Evolutionary conservation across 2,329 filamentous ascomycete genomes (phyloP), one percentile per base, ranked within the genome.

Genomic region (Pseudocercospora vitis): DNA sequence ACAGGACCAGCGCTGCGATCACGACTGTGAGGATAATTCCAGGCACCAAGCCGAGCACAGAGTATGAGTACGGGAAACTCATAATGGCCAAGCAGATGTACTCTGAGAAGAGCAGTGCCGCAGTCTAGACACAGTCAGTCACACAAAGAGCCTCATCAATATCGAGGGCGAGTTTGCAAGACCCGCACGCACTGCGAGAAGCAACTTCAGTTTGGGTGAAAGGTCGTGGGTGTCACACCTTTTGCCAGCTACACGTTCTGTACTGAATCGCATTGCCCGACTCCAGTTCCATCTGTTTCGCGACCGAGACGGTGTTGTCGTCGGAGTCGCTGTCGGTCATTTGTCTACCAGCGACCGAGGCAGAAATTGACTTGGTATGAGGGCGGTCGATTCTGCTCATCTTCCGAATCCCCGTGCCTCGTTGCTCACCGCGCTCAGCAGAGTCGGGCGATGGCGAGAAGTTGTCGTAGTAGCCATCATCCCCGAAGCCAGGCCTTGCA

Each of bases 21-120:
- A 92, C 81, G 1, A 88, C 78, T 0, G 91, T 96, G 68, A 95
- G 69, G 57, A 96, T 92, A 50, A 96, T 71, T 19, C 88, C 91
- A 0, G 91, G 91, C 0, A 96, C 89, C 12, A 96, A 80, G 6
- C 91, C 91, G 6, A 96, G 81, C 23, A 92, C 76, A 37, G 89
- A 89, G 72, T 96, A 96, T 0, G 90, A 95, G 81, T 88, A 95
- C 0, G 91, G 91, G 63, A 96, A 96, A 47, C 89, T 95, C 91
- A 96, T 96, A 68, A 96, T 96, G 18, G 82, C 82, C 73, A 96
- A 75, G 70, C 90, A 95, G 55, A 96, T 96, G 71, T 96, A 96
- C 76, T 96, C 91, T 47, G 89, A 94, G 74, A 96, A 96, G 48
- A 96, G 83, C 63, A 96, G 72, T 1, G 87, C 90, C 0, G 91